phyloP scores from a whole-genome alignment of 148 eudicot genomes.

The Selenicereus undatus region DNA sequence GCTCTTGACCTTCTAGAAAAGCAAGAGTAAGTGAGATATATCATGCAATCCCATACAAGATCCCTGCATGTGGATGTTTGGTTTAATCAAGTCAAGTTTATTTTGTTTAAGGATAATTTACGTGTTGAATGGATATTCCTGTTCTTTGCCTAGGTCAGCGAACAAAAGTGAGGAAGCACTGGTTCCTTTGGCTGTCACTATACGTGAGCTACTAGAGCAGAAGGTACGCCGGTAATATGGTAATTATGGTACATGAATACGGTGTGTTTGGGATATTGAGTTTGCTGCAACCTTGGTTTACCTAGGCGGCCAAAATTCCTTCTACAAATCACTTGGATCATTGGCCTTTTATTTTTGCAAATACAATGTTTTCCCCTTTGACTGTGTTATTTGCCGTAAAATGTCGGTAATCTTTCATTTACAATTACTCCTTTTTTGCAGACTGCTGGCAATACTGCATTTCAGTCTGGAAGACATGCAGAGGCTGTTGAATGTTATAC shows the following conservation, averaged over 20 bases:
- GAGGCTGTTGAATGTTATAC: constrained; percentile 89
- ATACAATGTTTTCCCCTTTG: neutral
- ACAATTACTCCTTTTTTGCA: constrained; percentile 29
- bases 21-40: constrained; percentile 42
- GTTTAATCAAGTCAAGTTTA: neutral
- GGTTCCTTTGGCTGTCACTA: constrained; percentile 46
- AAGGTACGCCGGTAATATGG: constrained; percentile 43
- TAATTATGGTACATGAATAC: no score
- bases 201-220: constrained; percentile 53
- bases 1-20: constrained; percentile 68
- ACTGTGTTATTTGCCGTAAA: constrained; percentile 1
- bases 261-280: neutral
- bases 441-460: constrained; percentile 87
- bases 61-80: constrained; percentile 1
- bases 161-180: constrained; percentile 38
- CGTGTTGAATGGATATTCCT: constrained; percentile 4
- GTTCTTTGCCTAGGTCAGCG: constrained; percentile 31
- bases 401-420: constrained; percentile 1
- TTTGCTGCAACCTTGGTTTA: neutral
- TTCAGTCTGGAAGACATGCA: constrained; percentile 62
- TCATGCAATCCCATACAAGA: neutral
- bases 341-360: neutral
- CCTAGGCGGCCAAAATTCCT: neutral
- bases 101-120: neutral
- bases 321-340: neutral